Evolutionary conservation across 108 stramenopile species (phyloP).

Genomic region (Nannochloropsis oceanica): DNA sequence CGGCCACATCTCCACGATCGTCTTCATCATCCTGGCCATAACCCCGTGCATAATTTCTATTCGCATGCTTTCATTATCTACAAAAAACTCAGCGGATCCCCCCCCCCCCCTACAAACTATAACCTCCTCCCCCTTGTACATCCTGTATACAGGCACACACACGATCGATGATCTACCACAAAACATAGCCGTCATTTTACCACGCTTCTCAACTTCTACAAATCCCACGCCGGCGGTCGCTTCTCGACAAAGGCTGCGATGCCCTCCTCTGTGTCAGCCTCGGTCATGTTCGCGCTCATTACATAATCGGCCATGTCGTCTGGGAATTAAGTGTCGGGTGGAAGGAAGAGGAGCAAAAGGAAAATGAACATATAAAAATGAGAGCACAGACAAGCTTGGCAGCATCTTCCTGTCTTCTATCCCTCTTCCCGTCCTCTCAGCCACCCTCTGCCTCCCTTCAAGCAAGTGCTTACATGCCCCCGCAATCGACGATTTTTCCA

Average conservation of each 20-base stretch:
- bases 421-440: not conserved
- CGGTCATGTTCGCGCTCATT: slow-evolving; percentile 45
- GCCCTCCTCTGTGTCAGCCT: slow-evolving; percentile 41
- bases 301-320: slow-evolving; percentile 45
- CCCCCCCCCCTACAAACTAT: too few species aligned
- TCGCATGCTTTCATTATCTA: too few species aligned
- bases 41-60: too few species aligned
- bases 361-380: not conserved
- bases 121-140: too few species aligned
- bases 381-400: too few species aligned
- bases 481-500: slow-evolving; percentile 12
- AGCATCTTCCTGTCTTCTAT: not conserved
- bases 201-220: not conserved
- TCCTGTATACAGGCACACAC: too few species aligned
- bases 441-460: not conserved
- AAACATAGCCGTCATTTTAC: not conserved
- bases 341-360: not conserved
- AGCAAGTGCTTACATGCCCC: slow-evolving; percentile 4
- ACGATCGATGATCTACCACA: not conserved
- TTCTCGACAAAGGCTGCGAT: slow-evolving; percentile 49
- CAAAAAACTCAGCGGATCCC: too few species aligned
- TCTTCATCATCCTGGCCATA: too few species aligned
- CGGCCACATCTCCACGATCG: too few species aligned
- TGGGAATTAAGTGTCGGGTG: slow-evolving; percentile 4
- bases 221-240: slow-evolving; percentile 19